Conservation (phyloP, 2,329 filamentous ascomycete species). For the Botryosphaeria agaves region DNA sequence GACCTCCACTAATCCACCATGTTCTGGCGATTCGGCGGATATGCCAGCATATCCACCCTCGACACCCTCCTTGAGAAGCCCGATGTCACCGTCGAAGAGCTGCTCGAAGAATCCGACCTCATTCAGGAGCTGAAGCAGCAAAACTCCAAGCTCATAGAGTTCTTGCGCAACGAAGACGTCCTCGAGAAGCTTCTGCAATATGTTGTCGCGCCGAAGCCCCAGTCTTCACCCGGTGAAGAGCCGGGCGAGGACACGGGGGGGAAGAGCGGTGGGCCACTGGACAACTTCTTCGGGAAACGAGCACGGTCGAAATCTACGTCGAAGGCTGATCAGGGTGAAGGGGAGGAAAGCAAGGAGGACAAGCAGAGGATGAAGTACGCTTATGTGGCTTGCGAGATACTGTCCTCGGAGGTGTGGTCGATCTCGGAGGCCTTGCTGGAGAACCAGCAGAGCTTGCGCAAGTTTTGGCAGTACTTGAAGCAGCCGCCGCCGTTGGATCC, state of each 20-base stretch:
- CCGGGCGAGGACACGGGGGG: slow-evolving; percentile 23
- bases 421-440: slow-evolving; percentile 87
- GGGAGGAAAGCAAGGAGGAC: slow-evolving; percentile 56
- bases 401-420: slow-evolving; percentile 93
- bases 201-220: slow-evolving; percentile 60
- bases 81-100: slow-evolving; percentile 85
- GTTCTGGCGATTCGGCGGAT: slow-evolving; percentile 99
- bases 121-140: slow-evolving; percentile 97
- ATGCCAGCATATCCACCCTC: slow-evolving; percentile 92
- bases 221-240: slow-evolving; percentile 31
- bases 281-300: slow-evolving; percentile 28
- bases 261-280: slow-evolving; percentile 26
- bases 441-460: slow-evolving; percentile 56
- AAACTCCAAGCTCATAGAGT: slow-evolving; percentile 95
- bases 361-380: slow-evolving; percentile 88
- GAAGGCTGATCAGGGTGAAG: slow-evolving; percentile 23
- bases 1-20: slow-evolving; percentile 42
- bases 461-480: slow-evolving; percentile 85
- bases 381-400: slow-evolving; percentile 79
- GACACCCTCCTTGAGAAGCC: slow-evolving; percentile 92
- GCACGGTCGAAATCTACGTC: slow-evolving; percentile 25
- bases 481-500: slow-evolving; percentile 75
- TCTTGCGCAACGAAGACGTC: slow-evolving; percentile 71
- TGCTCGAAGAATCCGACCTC: slow-evolving; percentile 88
- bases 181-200: slow-evolving; percentile 78